Evolutionary conservation across 2,329 filamentous ascomycete species (phyloP).

Genomic region (Diaporthe ampelina): DNA sequence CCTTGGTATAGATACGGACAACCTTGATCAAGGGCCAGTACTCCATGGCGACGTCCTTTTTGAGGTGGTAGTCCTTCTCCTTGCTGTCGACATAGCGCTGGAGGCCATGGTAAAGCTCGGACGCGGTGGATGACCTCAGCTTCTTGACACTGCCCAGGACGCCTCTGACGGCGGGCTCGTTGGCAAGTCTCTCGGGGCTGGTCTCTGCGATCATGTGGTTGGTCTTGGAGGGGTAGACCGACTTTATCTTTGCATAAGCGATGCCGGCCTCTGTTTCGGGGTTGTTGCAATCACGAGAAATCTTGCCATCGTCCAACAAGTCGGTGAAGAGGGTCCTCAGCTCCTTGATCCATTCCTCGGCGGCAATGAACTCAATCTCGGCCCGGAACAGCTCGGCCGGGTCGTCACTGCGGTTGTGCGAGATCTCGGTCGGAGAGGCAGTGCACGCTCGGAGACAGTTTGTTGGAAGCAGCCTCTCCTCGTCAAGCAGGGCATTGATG

Average conservation of each 20-base stretch:
- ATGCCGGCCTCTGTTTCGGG: slow-evolving; percentile 3
- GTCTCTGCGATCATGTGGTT: slow-evolving; percentile 7
- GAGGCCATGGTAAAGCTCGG: neutral
- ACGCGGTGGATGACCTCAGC: neutral
- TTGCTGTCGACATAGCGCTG: slow-evolving; percentile 13
- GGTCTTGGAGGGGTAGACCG: neutral
- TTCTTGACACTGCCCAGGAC: slow-evolving; percentile 14
- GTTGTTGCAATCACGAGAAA: neutral
- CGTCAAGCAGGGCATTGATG: slow-evolving; percentile 10
- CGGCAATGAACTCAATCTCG: slow-evolving; percentile 3
- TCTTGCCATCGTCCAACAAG: slow-evolving; percentile 7
- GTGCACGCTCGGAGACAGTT: slow-evolving; percentile 9
- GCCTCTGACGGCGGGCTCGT: slow-evolving; percentile 6
- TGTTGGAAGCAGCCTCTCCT: slow-evolving; percentile 6
- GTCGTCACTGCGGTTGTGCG: neutral
- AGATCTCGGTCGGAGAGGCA: slow-evolving; percentile 3
- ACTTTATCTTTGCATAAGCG: slow-evolving; percentile 9
- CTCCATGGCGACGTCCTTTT: slow-evolving; percentile 1
- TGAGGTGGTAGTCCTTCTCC: slow-evolving; percentile 1
- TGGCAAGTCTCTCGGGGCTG: neutral
- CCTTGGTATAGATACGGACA: slow-evolving; percentile 11
- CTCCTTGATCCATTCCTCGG: slow-evolving; percentile 5
- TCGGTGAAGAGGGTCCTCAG: neutral
- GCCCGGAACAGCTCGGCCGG: slow-evolving; percentile 3
- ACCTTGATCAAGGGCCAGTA: slow-evolving; percentile 18